These are phyloP conservation scores for Solanum ahanhuiri DNA, from an alignment of 257 asterid species.

Conservation along the genomic window DNA sequence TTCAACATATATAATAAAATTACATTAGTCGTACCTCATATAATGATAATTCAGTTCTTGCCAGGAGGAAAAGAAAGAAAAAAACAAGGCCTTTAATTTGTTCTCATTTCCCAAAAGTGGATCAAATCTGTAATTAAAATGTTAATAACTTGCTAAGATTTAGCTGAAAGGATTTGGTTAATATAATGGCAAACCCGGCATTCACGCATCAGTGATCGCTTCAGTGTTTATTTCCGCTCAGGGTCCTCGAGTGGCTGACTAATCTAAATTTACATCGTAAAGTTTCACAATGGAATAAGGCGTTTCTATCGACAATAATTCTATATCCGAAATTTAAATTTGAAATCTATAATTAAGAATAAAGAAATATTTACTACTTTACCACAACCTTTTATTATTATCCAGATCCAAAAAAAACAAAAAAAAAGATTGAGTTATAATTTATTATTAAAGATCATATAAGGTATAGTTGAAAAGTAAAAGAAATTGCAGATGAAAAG, in stretches of 20 bases:
- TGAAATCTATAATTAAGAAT: neutral
- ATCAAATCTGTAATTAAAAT: neutral
- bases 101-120: neutral
- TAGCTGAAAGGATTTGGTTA: neutral
- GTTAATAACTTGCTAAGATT: neutral
- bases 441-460: neutral
- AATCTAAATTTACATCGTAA: neutral
- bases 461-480: neutral
- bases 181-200: neutral
- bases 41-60: neutral
- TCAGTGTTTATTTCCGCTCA: neutral
- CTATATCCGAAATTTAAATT: fast-evolving
- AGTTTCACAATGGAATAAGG: fast-evolving
- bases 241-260: too few relatives aligned
- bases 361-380: neutral
- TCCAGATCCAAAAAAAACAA: neutral
- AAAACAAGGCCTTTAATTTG: neutral
- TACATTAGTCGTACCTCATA: neutral
- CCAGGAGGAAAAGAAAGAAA: neutral
- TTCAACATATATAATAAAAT: neutral
- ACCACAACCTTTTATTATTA: neutral
- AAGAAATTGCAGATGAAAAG: neutral
- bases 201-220: neutral
- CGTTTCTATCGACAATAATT: fast-evolving
- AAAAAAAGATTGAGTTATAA: neutral